Evolutionary conservation across 257 asterid species (phyloP), one percentile per base, ranked within the genome.

Genomic region (Rehmannia glutinosa): DNA sequence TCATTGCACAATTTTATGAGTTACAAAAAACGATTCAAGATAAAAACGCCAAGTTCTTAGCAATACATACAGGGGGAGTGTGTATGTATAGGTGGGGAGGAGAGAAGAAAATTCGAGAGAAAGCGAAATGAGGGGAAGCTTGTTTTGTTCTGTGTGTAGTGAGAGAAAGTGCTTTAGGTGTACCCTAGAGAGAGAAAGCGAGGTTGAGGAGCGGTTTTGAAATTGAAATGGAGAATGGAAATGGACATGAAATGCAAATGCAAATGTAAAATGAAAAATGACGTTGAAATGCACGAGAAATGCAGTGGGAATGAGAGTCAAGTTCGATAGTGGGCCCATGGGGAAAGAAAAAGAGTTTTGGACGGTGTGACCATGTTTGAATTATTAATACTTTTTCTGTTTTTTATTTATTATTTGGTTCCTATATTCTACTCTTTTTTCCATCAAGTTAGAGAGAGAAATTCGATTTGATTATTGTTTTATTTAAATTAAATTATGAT

Each of bases 81-180:
- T 43, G 56, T 45, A 43, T 62, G 70, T 62, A 62, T 62, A 70
- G 61, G 63, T 38, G 60, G 52, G 50, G 54, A 30, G 8, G 61
- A 57, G 69, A 59, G 63, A 42, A n/a, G 66, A 68, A 63, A 58
- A 41, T 62, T 46, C 66, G 79, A 61, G 76, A 71, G 73, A 73
- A 68, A 73, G 68, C 77, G 78, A 35, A 65, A 24, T 55, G 56
- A 52, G 35, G 38, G 66, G 64, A 56, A 55, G 60, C 69, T 61
- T 51, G 74, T 60, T 52, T 32, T 54, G 56, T 68, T 57, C 35
- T 60, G 25, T 1, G 57, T 39, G 6, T 11, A 41, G 70, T 27
- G 59, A 61, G 70, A 45, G 73, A 41, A 60, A 68, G 66, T 56
- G 73, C 16, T 16, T 68, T 65, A 51, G 62, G 62, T 53, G 24